These are phyloP conservation scores for Phytophthora lateralis DNA, from an alignment of 352 stramenopile species.

Conservation along the genomic window DNA sequence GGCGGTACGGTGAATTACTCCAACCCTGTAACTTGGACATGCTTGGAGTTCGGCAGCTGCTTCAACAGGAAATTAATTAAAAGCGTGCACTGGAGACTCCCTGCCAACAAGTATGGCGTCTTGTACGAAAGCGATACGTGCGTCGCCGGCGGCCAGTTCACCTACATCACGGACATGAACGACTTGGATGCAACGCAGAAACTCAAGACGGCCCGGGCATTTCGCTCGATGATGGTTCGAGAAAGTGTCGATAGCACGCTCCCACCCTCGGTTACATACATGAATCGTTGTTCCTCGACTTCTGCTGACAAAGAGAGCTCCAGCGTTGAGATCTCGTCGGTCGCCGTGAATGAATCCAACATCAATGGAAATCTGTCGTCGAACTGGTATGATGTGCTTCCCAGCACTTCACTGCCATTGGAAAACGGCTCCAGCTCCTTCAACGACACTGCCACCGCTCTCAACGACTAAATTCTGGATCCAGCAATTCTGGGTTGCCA, in stretches of 20 bases:
- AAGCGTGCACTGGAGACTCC: constrained; percentile 8
- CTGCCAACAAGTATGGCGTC: constrained; percentile 3
- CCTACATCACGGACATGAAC: constrained; percentile 13
- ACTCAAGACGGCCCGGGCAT: constrained; percentile 6
- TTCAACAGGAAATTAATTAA: constrained; percentile 6
- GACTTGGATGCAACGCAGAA: neutral
- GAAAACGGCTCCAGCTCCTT: neutral
- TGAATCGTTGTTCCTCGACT: neutral
- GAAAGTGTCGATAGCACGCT: neutral
- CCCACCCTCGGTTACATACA: neutral
- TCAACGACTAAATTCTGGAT: too few species aligned
- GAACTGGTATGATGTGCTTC: constrained; percentile 12
- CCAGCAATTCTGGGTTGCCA: too few species aligned
- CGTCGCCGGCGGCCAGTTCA: neutral
- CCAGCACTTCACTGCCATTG: neutral
- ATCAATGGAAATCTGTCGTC: constrained; percentile 2
- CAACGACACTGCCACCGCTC: neutral
- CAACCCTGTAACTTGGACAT: constrained; percentile 4
- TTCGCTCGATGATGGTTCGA: constrained; percentile 16
- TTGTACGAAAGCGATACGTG: constrained; percentile 22
- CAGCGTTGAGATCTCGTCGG: neutral
- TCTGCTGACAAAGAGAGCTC: neutral
- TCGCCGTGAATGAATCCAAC: neutral
- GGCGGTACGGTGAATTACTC: neutral
- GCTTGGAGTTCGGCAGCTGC: constrained; percentile 18